Conservation (phyloP, 2,329 filamentous ascomycete genomes). For the Arthrobotrys sinensis region DNA sequence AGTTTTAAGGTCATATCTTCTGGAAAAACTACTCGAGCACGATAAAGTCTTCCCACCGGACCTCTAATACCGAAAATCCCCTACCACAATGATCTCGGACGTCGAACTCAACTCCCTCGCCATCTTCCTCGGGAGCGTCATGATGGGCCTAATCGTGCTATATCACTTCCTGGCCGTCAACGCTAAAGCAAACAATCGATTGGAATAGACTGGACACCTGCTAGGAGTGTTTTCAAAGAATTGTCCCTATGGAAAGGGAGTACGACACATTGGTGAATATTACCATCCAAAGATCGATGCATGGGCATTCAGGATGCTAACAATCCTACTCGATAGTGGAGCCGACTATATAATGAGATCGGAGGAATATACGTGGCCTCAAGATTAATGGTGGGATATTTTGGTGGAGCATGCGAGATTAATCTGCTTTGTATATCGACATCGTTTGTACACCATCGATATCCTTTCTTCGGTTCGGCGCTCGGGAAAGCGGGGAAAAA, state of each 20-base stretch:
- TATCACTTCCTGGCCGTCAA: constrained; percentile 99
- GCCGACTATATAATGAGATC: neutral
- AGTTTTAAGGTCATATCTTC: neutral
- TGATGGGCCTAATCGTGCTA: constrained; percentile 92
- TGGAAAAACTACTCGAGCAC: too few relatives aligned
- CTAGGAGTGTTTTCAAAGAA: neutral
- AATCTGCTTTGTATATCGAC: neutral
- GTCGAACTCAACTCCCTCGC: constrained; percentile 89
- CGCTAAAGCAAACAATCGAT: constrained; percentile 73
- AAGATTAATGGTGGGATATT: neutral
- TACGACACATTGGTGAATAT: neutral
- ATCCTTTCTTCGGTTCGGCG: neutral
- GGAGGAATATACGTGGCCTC: neutral
- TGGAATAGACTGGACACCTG: constrained; percentile 31
- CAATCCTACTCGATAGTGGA: neutral
- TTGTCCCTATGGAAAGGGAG: neutral
- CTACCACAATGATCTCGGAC: constrained; percentile 90
- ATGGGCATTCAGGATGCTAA: too few relatives aligned
- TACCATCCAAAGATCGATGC: too few relatives aligned
- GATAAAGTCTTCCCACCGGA: neutral
- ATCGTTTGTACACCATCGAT: neutral
- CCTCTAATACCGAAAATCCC: neutral
- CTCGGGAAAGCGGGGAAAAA: neutral
- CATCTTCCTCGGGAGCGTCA: constrained; percentile 88
- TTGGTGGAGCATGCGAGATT: neutral